Evolutionary conservation across 257 asterid genomes (phyloP).

Genomic region (Solanum paucissectum): DNA sequence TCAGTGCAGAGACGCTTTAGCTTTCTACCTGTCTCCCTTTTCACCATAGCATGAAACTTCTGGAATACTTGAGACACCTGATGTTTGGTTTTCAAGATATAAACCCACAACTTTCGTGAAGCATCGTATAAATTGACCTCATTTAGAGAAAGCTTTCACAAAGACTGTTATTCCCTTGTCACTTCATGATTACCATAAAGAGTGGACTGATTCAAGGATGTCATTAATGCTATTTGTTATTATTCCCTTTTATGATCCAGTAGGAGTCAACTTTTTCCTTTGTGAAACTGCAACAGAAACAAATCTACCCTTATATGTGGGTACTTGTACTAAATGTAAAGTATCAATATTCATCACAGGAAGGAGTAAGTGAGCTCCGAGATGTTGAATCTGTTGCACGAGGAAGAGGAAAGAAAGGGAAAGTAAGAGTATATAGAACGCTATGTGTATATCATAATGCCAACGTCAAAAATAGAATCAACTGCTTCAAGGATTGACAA

Average conservation of each 20-base stretch:
- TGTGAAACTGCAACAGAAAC: too few relatives aligned
- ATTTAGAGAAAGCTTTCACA: background rate
- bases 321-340: too few relatives aligned
- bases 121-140: background rate
- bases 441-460: background rate
- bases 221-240: background rate
- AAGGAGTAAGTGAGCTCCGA: background rate
- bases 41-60: background rate
- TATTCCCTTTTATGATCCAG: too few relatives aligned
- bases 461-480: background rate
- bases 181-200: background rate
- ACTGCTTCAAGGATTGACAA: background rate
- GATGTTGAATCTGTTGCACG: background rate
- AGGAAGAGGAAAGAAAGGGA: background rate
- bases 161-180: background rate
- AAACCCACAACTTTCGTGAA: background rate
- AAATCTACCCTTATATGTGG: too few relatives aligned
- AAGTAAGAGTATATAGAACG: background rate
- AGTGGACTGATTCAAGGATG: background rate
- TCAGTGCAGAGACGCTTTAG: background rate
- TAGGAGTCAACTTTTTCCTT: too few relatives aligned
- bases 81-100: background rate
- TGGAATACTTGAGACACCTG: background rate
- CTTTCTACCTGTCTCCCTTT: background rate
- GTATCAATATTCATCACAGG: background rate